Conservation (phyloP, 2,329 filamentous ascomycete genomes). For the Microascus cirrosus region DNA sequence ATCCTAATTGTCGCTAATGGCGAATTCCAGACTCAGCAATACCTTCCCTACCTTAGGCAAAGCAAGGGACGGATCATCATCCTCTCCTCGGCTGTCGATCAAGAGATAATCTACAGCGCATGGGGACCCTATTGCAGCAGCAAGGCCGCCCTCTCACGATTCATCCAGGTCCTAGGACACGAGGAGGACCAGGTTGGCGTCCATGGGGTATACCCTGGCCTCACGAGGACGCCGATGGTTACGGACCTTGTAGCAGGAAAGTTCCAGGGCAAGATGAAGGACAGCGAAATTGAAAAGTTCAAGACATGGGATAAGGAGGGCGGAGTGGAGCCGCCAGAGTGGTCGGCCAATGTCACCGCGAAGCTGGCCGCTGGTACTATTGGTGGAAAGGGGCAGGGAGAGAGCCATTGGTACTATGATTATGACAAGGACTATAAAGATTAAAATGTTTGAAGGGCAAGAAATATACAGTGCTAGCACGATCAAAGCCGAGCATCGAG, state of each 20-base stretch:
- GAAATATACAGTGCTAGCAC: background rate
- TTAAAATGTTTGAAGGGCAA: background rate
- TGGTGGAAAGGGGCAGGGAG: background rate
- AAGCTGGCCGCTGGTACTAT: background rate
- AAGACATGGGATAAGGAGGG: background rate
- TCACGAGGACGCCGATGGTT: background rate
- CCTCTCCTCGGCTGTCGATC: background rate
- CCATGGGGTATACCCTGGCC: background rate
- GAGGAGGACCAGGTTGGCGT: background rate
- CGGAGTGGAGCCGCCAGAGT: background rate
- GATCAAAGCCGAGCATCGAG: background rate
- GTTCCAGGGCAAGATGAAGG: background rate
- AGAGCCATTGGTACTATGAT: background rate
- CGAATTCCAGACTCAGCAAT: background rate
- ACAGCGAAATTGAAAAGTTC: background rate
- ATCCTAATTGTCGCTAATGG: background rate
- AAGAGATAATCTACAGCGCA: background rate
- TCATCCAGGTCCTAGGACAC: background rate
- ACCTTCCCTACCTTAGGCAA: background rate
- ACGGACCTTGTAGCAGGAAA: background rate
- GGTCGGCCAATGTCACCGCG: background rate
- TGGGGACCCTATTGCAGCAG: background rate
- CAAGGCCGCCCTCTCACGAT: background rate
- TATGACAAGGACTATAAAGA: background rate
- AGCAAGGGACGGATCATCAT: background rate